Base-by-base conservation (phyloP, 2,329 filamentous ascomycete genomes). In the Thielaviopsis populi region DNA sequence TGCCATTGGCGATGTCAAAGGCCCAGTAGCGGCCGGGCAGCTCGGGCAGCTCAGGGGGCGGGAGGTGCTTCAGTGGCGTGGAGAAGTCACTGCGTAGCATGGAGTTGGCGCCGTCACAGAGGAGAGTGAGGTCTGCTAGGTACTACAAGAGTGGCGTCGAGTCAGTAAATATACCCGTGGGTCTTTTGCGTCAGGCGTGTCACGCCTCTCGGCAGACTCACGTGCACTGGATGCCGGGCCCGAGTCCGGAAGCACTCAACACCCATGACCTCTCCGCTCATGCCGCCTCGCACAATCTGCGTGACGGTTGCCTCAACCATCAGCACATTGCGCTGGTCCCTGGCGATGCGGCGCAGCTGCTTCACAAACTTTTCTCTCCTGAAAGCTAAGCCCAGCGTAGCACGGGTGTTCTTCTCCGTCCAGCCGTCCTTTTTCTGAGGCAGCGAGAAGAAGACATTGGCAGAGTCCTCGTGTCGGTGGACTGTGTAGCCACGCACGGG, bases 1-100 rank as follows among this genome's bases (percentile, higher is more conserved):
- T 19, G 13, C 54, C 61, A 19, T 72, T 64, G 66, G 69, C 69
- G 33, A 67, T 71, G 61, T 71, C 71, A 69, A 71, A 65, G 27
- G 54, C 69, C 50, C 71, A 72, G 54, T 69, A 68, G 64, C 70
- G 67, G 63, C 68, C 71, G 10, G 30, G 41, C 63, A 66, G 58
- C 65, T 69, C 46, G 61, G 71, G 66, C 63, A 68, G 43, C 66
- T 71, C 48, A 7, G 24, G 50, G 0, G 69, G 69, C 56, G 65
- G 70, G 8, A 17, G 17, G n/a, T 22, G 10, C 46, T 68, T 69
- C 24, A 69, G 70, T 10, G 68, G 69, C 60, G 61, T 68, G 13
- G 68, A 71, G 50, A 69, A 71, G 62, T 46, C 72, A 64, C 65
- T 67, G 41, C 61, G 61, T 17, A 65, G 60, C 11, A 10, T 22